phyloP scores from a whole-genome alignment of 2,329 filamentous ascomycete genomes.

The Verticillium albo-atrum region DNA sequence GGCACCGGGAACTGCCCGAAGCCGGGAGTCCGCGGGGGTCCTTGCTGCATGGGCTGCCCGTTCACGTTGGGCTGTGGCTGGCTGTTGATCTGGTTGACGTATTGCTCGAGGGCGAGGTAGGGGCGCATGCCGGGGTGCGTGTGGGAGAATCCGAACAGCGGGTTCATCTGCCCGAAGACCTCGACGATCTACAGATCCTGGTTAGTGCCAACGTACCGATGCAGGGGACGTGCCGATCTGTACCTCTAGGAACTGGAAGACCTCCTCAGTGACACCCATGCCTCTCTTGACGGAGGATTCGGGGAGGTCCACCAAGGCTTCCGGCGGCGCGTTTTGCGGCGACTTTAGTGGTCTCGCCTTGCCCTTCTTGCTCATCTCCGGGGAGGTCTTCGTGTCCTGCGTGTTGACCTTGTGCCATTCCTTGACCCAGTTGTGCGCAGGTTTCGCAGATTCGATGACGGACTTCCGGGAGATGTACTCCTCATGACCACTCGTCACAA shows the following conservation, averaged over 20 bases:
- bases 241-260: conserved; percentile 63
- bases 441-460: conserved; percentile 57
- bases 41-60: conserved; percentile 43
- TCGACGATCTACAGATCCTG: conserved; percentile 49
- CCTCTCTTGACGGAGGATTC: conserved; percentile 50
- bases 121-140: conserved; percentile 49
- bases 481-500: conserved; percentile 70
- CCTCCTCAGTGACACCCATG: conserved; percentile 56
- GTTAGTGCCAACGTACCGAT: conserved; percentile 16
- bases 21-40: conserved; percentile 46
- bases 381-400: conserved; percentile 53
- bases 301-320: conserved; percentile 53
- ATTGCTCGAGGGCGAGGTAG: conserved; percentile 56
- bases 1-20: conserved; percentile 47
- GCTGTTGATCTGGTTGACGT: conserved; percentile 46
- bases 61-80: conserved; percentile 33
- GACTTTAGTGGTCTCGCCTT: conserved; percentile 57
- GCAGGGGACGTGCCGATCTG: conserved; percentile 7
- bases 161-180: conserved; percentile 63
- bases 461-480: conserved; percentile 75
- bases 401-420: conserved; percentile 59
- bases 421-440: conserved; percentile 60
- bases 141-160: conserved; percentile 56
- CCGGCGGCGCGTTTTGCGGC: conserved; percentile 53
- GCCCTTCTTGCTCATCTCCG: conserved; percentile 64